phyloP scores from a whole-genome alignment of 805 yeast genomes.

The Jamesozyma rosinii region DNA sequence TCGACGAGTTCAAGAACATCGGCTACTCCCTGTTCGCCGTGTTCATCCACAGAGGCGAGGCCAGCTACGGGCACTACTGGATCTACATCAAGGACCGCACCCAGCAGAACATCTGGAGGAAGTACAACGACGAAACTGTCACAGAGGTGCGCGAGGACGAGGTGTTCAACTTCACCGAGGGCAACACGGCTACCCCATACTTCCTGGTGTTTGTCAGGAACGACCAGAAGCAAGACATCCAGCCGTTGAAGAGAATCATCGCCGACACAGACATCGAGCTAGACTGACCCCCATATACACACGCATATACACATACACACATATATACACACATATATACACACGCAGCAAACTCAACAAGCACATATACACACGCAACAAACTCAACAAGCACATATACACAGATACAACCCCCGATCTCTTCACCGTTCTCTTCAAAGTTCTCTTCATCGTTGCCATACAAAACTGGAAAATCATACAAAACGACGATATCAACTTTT shows the following conservation, averaged over 20 bases:
- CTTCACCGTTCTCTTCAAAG: too few relatives aligned
- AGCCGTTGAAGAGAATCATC: conserved; percentile 52
- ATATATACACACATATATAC: too few relatives aligned
- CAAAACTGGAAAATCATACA: too few relatives aligned
- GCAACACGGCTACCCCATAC: conserved; percentile 88
- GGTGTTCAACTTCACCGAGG: conserved; percentile 54
- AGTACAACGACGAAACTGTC: conserved; percentile 93
- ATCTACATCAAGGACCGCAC: conserved; percentile 75
- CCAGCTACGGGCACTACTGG: conserved; percentile 96
- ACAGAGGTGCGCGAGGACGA: conserved; percentile 60
- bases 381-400: too few relatives aligned
- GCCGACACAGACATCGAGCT: conserved; percentile 2
- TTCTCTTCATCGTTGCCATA: too few relatives aligned
- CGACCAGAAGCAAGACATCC: conserved; percentile 45
- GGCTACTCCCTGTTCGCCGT: conserved; percentile 85
- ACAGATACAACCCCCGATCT: too few relatives aligned
- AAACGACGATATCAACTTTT: too few relatives aligned
- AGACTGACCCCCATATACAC: neutral
- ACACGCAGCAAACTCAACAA: too few relatives aligned
- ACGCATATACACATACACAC: neutral
- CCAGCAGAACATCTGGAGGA: conserved; percentile 55
- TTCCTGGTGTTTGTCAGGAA: conserved; percentile 76
- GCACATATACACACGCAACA: too few relatives aligned
- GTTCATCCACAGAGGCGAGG: conserved; percentile 92
- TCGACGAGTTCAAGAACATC: conserved; percentile 46